phyloP scores from a whole-genome alignment of 1,139 yeast species.

The Lipomyces yarrowii region DNA sequence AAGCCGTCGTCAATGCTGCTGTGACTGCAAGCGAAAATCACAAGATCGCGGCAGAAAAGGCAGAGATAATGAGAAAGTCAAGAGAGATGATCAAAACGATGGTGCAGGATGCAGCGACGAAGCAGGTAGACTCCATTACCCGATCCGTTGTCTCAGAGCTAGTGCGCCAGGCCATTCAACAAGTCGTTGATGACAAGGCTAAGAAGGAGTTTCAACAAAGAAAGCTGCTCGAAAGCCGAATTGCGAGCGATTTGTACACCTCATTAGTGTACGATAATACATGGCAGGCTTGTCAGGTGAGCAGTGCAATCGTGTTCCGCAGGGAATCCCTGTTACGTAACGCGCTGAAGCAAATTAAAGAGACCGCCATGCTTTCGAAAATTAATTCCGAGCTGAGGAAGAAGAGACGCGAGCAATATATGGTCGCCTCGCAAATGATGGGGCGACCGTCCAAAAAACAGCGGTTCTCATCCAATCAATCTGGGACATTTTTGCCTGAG shows the following conservation, averaged over 20 bases:
- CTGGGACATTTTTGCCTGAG: conserved; percentile 13
- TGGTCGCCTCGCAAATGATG: conserved; percentile 34
- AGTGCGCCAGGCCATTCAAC: conserved; percentile 6
- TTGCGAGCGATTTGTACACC: conserved; percentile 8
- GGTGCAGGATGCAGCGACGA: background rate
- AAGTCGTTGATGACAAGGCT: conserved; percentile 2
- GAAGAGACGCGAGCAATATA: conserved; percentile 34
- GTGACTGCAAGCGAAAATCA: background rate
- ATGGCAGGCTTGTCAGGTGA: conserved; percentile 30
- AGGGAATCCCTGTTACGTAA: conserved; percentile 12
- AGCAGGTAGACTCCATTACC: conserved; percentile 1
- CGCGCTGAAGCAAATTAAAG: conserved; percentile 20
- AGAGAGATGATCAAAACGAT: background rate
- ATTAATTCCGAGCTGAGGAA: conserved; percentile 33
- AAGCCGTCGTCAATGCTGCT: background rate
- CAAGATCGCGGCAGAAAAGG: background rate
- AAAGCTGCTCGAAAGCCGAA: conserved; percentile 8
- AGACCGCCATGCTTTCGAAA: conserved; percentile 34
- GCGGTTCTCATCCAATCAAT: conserved; percentile 14
- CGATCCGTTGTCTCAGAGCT: conserved; percentile 2
- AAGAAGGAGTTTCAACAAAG: background rate
- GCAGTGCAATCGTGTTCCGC: conserved; percentile 33
- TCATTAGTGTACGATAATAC: conserved; percentile 32
- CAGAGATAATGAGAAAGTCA: background rate
- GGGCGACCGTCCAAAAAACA: conserved; percentile 33